Percentiles rank a stretch among this genome's conserved stretches.
Conservation (phyloP, 768 basidiomycete species). For the Baorangia bicolor region DNA sequence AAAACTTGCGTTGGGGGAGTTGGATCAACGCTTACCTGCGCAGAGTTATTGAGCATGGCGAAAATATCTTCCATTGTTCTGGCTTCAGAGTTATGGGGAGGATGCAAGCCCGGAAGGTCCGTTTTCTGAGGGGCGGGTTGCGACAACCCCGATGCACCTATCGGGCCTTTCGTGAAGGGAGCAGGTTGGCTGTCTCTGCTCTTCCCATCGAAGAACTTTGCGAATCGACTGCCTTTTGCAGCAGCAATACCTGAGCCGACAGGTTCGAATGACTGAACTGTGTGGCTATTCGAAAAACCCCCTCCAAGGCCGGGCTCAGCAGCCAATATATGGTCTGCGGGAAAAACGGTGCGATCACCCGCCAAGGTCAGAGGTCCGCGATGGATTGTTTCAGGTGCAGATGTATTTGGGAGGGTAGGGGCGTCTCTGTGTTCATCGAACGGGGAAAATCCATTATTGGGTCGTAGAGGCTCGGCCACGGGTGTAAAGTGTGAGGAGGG, state of each 20-base stretch:
- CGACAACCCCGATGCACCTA: constrained; percentile 41
- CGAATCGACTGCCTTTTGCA: constrained; percentile 78
- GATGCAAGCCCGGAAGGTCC: constrained; percentile 39
- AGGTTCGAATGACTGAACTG: constrained; percentile 25
- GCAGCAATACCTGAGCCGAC: constrained; percentile 47
- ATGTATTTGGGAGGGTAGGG: neutral
- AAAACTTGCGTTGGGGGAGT: neutral
- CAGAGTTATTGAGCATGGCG: constrained; percentile 75
- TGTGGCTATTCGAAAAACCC: constrained; percentile 14
- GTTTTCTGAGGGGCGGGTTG: constrained; percentile 50
- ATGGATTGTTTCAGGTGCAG: constrained; percentile 19
- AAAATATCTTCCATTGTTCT: constrained; percentile 79
- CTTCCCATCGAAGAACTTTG: constrained; percentile 86
- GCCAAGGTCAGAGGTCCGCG: constrained; percentile 18
- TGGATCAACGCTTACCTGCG: constrained; percentile 52
- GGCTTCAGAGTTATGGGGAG: constrained; percentile 44
- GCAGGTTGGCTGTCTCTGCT: constrained; percentile 40
- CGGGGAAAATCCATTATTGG: constrained; percentile 47
- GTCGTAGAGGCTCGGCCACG: constrained; percentile 11
- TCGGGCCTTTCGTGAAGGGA: constrained; percentile 38
- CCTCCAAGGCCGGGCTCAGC: constrained; percentile 19
- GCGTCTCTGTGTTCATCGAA: constrained; percentile 47
- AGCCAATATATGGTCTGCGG: constrained; percentile 19
- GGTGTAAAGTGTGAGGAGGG: constrained; percentile 12
- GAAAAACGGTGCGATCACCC: constrained; percentile 25